Evolutionary conservation across 768 basidiomycete genomes (phyloP), one percentile per base, ranked within the genome.

Genomic region (Stropharia rugosoannulata): DNA sequence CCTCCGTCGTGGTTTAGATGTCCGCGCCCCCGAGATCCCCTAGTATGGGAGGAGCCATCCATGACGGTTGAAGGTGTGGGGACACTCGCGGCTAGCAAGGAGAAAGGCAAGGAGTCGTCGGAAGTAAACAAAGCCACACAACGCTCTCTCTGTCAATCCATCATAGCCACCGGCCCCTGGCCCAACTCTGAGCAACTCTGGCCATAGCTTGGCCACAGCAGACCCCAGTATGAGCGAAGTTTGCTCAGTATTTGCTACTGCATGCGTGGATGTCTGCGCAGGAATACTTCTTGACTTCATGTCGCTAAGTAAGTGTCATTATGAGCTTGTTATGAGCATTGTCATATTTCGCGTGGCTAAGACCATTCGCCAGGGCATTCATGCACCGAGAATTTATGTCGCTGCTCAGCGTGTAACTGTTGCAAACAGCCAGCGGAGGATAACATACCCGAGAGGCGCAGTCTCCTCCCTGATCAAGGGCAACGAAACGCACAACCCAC

Each of bases 21-120:
- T 49, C 63, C 67, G n/a, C 68, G 64, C 55, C 66, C 65, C 4
- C 68, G 59, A 12, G 57, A 56, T 22, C 61, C 64, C 43, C 65
- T 62, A 32, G 51, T 46, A 47, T 61, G 64, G 29, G 57, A 42
- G 59, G 63, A 46, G 32, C 57, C 59, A 49, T 68, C 68, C 68
- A 67, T 68, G 59, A 48, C 54, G 47, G 59, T 49, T 46, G 59
- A 55, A 27, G 49, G 39, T 36, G 57, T 55, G 38, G 35, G 18
- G 16, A 36, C 45, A 38, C 27, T 49, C 1, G 29, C 10, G 6
- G 42, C 15, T 51, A 51, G 36, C 37, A 35, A 54, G 51, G 48
- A 42, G 45, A 22, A 44, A 43, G 42, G 48, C 51, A 51, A 48
- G 49, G 47, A 57, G 48, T 53, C 58, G 48, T 53, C 58, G 15